Conservation (phyloP, 208 protist genomes). For the Leishmania guyanensis region DNA sequence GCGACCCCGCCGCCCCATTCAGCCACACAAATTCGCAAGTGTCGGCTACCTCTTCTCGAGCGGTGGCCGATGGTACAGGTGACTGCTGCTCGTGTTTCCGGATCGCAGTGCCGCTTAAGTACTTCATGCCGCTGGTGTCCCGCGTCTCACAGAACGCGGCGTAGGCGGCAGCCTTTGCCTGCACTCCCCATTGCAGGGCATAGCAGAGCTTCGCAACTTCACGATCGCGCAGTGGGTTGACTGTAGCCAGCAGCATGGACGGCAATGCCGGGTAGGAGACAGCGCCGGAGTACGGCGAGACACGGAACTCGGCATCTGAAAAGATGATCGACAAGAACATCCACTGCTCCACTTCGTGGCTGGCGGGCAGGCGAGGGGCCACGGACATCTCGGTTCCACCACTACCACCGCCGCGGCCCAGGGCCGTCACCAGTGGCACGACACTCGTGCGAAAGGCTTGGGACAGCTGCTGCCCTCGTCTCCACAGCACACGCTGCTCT, state of each 20-base stretch:
- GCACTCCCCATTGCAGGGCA: slow-evolving; percentile 10
- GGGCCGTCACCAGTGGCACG: slow-evolving; percentile 13
- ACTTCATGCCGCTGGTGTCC: not conserved
- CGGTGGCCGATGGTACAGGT: not conserved
- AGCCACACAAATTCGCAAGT: slow-evolving; percentile 8
- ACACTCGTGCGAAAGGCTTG: slow-evolving; percentile 16
- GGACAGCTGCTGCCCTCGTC: slow-evolving; percentile 1
- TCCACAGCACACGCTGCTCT: slow-evolving; percentile 1
- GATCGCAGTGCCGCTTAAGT: not conserved
- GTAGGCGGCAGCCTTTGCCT: not conserved
- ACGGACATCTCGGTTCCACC: not conserved
- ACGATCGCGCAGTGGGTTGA: slow-evolving; percentile 11
- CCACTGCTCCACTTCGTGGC: slow-evolving; percentile 36
- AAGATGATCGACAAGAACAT: slow-evolving; percentile 52
- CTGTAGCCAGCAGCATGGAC: slow-evolving; percentile 47
- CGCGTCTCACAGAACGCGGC: not conserved
- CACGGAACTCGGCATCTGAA: slow-evolving; percentile 58
- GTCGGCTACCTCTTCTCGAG: not conserved
- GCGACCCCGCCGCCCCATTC: slow-evolving; percentile 14
- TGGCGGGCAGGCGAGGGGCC: slow-evolving; percentile 5
- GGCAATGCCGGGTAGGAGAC: slow-evolving; percentile 69
- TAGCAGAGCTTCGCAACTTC: not conserved
- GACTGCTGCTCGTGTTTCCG: not conserved
- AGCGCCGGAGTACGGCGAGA: slow-evolving; percentile 40
- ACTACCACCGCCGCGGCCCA: not conserved